Conservation (phyloP, 768 basidiomycete species). For the Calocybe cyanea region DNA sequence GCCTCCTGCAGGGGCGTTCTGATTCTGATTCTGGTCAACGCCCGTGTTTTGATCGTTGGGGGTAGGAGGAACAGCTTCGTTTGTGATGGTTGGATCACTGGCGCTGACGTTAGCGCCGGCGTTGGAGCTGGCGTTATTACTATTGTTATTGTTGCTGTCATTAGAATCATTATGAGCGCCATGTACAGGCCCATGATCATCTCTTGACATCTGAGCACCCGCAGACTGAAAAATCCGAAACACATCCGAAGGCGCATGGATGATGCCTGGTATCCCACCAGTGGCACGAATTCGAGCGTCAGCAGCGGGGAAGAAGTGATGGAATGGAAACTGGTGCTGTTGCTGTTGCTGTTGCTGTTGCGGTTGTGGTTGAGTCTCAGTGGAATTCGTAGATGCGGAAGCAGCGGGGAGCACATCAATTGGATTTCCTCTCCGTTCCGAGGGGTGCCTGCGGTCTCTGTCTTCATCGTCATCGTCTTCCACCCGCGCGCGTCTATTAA, state of each 20-base stretch:
- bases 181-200: not conserved
- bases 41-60: not conserved
- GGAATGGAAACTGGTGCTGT: too few relatives aligned
- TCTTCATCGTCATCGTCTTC: conserved; percentile 62
- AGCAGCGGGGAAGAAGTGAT: too few relatives aligned
- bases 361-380: not conserved
- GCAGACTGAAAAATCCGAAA: too few relatives aligned
- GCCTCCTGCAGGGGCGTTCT: too few relatives aligned
- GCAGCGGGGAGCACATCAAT: conserved; percentile 16
- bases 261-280: too few relatives aligned
- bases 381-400: conserved; percentile 1
- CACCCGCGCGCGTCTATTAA: conserved; percentile 49
- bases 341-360: not conserved
- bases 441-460: conserved; percentile 61
- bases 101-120: not conserved
- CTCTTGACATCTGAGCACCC: too few relatives aligned
- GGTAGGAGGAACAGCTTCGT: too few relatives aligned
- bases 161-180: not conserved
- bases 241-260: too few relatives aligned
- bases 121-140: not conserved
- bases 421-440: conserved; percentile 42
- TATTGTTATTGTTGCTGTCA: not conserved
- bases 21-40: conserved; percentile 1
- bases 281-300: too few relatives aligned
- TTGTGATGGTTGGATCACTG: too few relatives aligned